These are phyloP conservation scores for Fusarium napiforme DNA, from an alignment of 2,329 filamentous ascomycete genomes.

Conservation along the genomic window DNA sequence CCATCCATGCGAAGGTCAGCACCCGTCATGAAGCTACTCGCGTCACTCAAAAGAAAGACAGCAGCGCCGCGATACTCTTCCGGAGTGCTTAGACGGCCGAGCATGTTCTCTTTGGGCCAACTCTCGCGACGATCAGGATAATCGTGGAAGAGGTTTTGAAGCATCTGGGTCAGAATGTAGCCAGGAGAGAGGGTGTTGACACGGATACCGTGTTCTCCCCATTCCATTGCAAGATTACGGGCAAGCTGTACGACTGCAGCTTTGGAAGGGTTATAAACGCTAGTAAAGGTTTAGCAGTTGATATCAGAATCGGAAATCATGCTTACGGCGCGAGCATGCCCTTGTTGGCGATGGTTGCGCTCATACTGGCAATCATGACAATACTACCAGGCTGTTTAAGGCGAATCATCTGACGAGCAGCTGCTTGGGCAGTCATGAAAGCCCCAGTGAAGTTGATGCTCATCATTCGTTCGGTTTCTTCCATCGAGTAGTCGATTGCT, in stretches of 20 bases:
- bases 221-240: constrained; percentile 77
- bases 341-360: constrained; percentile 72
- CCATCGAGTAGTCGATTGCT: constrained; percentile 81
- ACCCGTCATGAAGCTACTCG: constrained; percentile 80
- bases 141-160: constrained; percentile 79
- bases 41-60: constrained; percentile 78
- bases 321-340: constrained; percentile 69
- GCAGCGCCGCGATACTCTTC: constrained; percentile 78
- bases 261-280: constrained; percentile 80
- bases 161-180: constrained; percentile 86
- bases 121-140: constrained; percentile 74
- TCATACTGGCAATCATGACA: constrained; percentile 77
- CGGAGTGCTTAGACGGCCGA: constrained; percentile 73
- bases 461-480: constrained; percentile 82
- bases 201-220: constrained; percentile 77
- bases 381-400: constrained; percentile 69
- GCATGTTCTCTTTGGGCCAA: constrained; percentile 90
- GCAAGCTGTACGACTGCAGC: constrained; percentile 77
- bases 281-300: constrained; percentile 45
- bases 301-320: not conserved
- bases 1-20: constrained; percentile 77
- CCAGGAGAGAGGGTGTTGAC: constrained; percentile 86
- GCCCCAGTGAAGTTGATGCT: constrained; percentile 87
- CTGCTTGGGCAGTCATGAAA: constrained; percentile 87
- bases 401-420: constrained; percentile 79